Evolutionary conservation across 495 filamentous ascomycete species (phyloP).

Genomic region (Neurospora sp.): DNA sequence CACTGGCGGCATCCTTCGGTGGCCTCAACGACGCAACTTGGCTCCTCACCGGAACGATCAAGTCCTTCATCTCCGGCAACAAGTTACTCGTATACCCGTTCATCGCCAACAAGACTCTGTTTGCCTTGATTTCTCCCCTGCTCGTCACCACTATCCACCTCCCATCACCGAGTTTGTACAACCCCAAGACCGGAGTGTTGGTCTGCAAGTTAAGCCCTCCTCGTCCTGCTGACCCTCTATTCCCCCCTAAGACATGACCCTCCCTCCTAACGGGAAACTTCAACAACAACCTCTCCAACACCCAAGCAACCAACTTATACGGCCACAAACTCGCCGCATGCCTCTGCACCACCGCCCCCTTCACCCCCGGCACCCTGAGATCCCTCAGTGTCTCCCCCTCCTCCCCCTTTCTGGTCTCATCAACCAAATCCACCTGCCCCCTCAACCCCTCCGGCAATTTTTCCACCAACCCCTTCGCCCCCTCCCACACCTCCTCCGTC

Average conservation of each 20-base stretch:
- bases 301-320: conserved; percentile 63
- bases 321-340: conserved; percentile 57
- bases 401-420: neutral
- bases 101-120: conserved; percentile 61
- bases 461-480: neutral
- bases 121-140: conserved; percentile 48
- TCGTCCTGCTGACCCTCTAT: neutral
- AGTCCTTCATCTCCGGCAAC: conserved; percentile 54
- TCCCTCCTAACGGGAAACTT: neutral
- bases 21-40: conserved; percentile 63
- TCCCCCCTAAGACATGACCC: too few relatives aligned
- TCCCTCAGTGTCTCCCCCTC: neutral
- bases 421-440: neutral
- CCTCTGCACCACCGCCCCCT: conserved; percentile 37
- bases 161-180: conserved; percentile 1
- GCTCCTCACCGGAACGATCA: conserved; percentile 68
- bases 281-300: conserved; percentile 48
- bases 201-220: conserved; percentile 60
- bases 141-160: conserved; percentile 50
- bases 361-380: conserved; percentile 28
- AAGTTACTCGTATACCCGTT: conserved; percentile 71
- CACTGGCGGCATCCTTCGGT: conserved; percentile 1
- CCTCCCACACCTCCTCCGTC: neutral
- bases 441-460: conserved; percentile 12
- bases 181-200: conserved; percentile 49